Evolutionary conservation across 2,329 filamentous ascomycete genomes (phyloP).

Genomic region (Hymenoscyphus linearis): DNA sequence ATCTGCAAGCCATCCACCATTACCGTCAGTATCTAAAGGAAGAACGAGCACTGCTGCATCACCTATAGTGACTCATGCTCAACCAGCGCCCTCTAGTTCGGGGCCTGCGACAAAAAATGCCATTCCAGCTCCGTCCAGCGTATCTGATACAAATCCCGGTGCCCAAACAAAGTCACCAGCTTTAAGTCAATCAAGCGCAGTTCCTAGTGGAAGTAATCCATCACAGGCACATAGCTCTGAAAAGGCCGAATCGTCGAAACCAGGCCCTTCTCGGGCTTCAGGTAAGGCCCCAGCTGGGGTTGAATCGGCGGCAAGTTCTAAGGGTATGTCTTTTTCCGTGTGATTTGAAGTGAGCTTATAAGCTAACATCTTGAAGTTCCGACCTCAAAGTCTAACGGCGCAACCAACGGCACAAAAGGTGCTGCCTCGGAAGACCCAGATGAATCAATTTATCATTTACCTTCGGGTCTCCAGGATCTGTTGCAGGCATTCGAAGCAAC

Average conservation of each 20-base stretch:
- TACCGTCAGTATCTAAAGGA: conserved; percentile 38
- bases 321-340: conserved; percentile 35
- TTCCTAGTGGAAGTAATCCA: conserved; percentile 36
- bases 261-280: conserved; percentile 22
- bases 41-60: conserved; percentile 55
- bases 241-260: conserved; percentile 36
- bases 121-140: conserved; percentile 28
- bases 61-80: conserved; percentile 43
- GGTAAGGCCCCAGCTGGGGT: conserved; percentile 33
- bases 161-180: conserved; percentile 48
- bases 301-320: conserved; percentile 40
- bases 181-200: conserved; percentile 39
- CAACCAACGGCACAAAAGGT: conserved; percentile 46
- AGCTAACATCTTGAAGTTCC: conserved; percentile 18
- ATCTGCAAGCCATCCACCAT: conserved; percentile 26
- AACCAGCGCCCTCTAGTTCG: conserved; percentile 36
- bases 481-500: conserved; percentile 86
- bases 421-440: conserved; percentile 42
- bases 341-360: conserved; percentile 2
- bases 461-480: conserved; percentile 80
- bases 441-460: conserved; percentile 89
- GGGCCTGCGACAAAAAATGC: conserved; percentile 34
- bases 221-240: conserved; percentile 43
- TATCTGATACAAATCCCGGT: conserved; percentile 36
- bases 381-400: conserved; percentile 44